Conservation (phyloP, 805 yeast species). For the Naumovozyma baii region DNA sequence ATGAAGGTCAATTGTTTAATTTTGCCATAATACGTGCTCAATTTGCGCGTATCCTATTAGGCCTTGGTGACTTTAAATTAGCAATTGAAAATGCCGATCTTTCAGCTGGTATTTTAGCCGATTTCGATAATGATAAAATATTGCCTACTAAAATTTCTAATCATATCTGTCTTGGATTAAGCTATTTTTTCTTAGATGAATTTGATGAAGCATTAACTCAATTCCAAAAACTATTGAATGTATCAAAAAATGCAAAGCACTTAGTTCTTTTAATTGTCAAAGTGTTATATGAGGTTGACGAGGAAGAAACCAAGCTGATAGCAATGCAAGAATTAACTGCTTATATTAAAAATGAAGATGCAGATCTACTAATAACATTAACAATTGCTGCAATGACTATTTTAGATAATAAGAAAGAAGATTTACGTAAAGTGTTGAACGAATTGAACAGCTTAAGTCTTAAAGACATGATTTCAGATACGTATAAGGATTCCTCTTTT, state of each 20-base stretch:
- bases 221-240: slow-evolving; percentile 52
- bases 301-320: slow-evolving; percentile 67
- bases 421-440: slow-evolving; percentile 49
- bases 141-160: slow-evolving; percentile 42
- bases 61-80: slow-evolving; percentile 40
- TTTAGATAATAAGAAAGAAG: slow-evolving; percentile 48
- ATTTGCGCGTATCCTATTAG: slow-evolving; percentile 62
- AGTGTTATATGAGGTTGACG: slow-evolving; percentile 66
- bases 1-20: slow-evolving; percentile 35
- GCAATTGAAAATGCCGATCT: slow-evolving; percentile 56
- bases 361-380: slow-evolving; percentile 56
- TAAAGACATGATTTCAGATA: slow-evolving; percentile 40
- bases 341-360: slow-evolving; percentile 53
- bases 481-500: slow-evolving; percentile 46
- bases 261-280: slow-evolving; percentile 70
- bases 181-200: slow-evolving; percentile 52
- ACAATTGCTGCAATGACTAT: slow-evolving; percentile 75
- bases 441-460: slow-evolving; percentile 51
- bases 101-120: slow-evolving; percentile 41
- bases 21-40: slow-evolving; percentile 59
- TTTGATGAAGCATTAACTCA: slow-evolving; percentile 59
- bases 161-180: slow-evolving; percentile 61
- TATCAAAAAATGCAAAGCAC: slow-evolving; percentile 49
- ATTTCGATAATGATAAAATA: slow-evolving; percentile 29
- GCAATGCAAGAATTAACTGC: slow-evolving; percentile 76